These are phyloP conservation scores for Scutellaria baicalensis DNA, from an alignment of 257 asterid species.

Conservation along the genomic window DNA sequence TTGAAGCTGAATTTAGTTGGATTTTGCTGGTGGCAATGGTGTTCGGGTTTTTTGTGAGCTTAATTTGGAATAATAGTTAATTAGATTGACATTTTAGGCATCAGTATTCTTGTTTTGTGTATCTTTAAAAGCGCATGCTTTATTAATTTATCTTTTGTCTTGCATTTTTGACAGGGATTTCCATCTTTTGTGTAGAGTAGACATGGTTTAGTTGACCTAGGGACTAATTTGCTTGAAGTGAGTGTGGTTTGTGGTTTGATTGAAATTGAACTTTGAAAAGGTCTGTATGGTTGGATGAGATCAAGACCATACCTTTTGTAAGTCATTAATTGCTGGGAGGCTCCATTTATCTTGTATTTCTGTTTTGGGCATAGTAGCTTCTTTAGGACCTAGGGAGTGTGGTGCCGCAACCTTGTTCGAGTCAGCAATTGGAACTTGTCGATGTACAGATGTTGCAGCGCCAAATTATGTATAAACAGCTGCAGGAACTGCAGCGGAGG, in stretches of 20 bases:
- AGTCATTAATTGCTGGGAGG: background rate
- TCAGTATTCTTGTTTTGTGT: background rate
- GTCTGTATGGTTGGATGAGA: background rate
- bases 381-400: conserved; percentile 4
- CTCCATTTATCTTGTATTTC: background rate
- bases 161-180: conserved; percentile 6
- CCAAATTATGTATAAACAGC: conserved; percentile 58
- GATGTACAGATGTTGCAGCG: conserved; percentile 57
- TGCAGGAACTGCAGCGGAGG: conserved; percentile 64
- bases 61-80: conserved; percentile 11
- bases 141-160: background rate
- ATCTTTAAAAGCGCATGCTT: background rate
- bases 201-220: background rate
- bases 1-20: conserved; percentile 13
- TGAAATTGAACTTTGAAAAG: background rate
- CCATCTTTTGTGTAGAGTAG: conserved; percentile 4
- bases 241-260: background rate
- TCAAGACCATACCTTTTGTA: background rate
- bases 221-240: conserved; percentile 4
- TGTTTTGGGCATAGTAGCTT: conserved; percentile 8
- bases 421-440: conserved; percentile 4
- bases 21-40: conserved; percentile 14
- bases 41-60: conserved; percentile 3
- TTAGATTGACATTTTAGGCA: conserved; percentile 5
- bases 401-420: conserved; percentile 16